phyloP scores from a whole-genome alignment of 371 early-diverging fungal genomes.

The Mycotypha africana region DNA sequence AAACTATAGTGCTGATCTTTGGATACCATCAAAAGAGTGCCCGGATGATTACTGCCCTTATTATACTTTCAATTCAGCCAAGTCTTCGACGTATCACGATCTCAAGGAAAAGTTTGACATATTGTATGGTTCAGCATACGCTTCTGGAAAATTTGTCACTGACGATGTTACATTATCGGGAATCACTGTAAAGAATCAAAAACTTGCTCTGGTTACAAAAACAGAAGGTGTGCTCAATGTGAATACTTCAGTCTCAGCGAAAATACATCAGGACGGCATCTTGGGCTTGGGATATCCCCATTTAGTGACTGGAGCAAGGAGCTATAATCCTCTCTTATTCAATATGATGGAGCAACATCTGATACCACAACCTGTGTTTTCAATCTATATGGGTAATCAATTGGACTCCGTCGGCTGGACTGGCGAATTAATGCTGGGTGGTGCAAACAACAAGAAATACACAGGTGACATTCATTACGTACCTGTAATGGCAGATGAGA shows the following conservation, averaged over 20 bases:
- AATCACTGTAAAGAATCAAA: slow-evolving; percentile 18
- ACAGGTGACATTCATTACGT: slow-evolving; percentile 16
- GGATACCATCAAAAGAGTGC: slow-evolving; percentile 11
- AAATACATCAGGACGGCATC: slow-evolving; percentile 22
- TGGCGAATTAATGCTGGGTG: slow-evolving; percentile 28
- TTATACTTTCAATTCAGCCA: slow-evolving; percentile 1
- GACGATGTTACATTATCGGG: slow-evolving; percentile 51
- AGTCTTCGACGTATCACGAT: slow-evolving; percentile 10
- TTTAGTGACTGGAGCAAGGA: slow-evolving; percentile 9
- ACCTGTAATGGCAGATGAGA: slow-evolving; percentile 12
- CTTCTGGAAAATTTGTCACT: slow-evolving; percentile 14
- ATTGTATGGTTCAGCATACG: slow-evolving; percentile 11
- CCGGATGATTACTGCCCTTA: not conserved
- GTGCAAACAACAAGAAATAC: slow-evolving; percentile 13
- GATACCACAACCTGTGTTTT: slow-evolving; percentile 22
- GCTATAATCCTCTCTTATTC: slow-evolving; percentile 19
- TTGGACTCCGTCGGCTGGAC: slow-evolving; percentile 1
- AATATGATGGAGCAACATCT: slow-evolving; percentile 9
- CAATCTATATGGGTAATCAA: slow-evolving; percentile 15
- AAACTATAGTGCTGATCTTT: slow-evolving; percentile 20
- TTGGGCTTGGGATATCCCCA: slow-evolving; percentile 25
- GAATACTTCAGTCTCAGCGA: not conserved
- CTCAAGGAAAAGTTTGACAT: slow-evolving; percentile 4
- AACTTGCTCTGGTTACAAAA: slow-evolving; percentile 16
- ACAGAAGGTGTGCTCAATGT: slow-evolving; percentile 8